A percentile compares a stretch with the other conserved stretches of the same genome.
Evolutionary conservation across 2,329 filamentous ascomycete genomes (phyloP).

Genomic region (Zymoseptoria pseudotritici): DNA sequence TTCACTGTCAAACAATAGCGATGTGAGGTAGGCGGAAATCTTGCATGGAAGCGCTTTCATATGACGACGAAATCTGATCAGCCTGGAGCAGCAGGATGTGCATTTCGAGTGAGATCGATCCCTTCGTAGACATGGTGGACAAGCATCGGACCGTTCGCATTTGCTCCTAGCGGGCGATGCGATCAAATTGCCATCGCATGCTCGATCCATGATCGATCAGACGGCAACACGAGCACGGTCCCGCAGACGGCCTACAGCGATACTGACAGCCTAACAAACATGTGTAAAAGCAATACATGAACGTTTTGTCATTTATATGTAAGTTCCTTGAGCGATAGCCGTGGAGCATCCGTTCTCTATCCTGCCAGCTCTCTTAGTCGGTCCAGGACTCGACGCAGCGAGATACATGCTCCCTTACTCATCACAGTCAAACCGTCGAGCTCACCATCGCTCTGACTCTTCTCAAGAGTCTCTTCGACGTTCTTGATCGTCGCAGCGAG

Average conservation of each 20-base stretch:
- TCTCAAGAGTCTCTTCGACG: slow-evolving; percentile 35
- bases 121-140: neutral
- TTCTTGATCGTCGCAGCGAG: slow-evolving; percentile 39
- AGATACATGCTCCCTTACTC: slow-evolving; percentile 39
- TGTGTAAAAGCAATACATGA: neutral
- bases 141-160: too few relatives aligned
- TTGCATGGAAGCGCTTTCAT: neutral
- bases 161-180: too few relatives aligned
- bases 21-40: neutral
- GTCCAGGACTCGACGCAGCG: slow-evolving; percentile 30
- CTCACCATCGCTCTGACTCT: slow-evolving; percentile 30
- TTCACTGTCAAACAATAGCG: neutral
- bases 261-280: neutral
- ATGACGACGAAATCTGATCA: neutral
- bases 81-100: neutral
- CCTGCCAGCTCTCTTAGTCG: slow-evolving; percentile 28
- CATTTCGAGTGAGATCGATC: neutral
- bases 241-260: neutral
- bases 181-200: neutral
- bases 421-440: slow-evolving; percentile 41
- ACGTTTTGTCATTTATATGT: neutral
- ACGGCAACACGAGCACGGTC: neutral
- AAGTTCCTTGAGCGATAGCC: neutral
- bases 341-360: neutral
- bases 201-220: neutral